Evolutionary conservation across 2,329 filamentous ascomycete species (phyloP).

Genomic region (Capronia epimyces): DNA sequence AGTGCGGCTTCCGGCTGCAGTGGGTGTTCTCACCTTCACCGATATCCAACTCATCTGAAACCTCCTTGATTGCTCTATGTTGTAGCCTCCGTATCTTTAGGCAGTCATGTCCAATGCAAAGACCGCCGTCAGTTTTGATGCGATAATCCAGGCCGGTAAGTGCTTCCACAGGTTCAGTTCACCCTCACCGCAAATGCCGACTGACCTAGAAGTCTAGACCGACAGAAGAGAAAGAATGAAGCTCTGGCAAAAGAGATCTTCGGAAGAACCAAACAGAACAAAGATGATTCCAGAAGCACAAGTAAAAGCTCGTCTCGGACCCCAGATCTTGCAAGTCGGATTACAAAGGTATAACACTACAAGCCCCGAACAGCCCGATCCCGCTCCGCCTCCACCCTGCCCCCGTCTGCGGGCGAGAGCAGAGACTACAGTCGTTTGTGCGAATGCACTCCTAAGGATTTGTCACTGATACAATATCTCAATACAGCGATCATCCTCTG

Average conservation of each 20-base stretch:
- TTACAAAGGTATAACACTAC: constrained; percentile 47
- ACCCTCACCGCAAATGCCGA: constrained; percentile 9
- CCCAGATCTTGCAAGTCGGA: constrained; percentile 53
- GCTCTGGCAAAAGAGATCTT: constrained; percentile 56
- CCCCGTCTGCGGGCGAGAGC: neutral
- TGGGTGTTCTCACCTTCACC: neutral
- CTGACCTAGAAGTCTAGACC: constrained; percentile 36
- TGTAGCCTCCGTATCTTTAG: neutral
- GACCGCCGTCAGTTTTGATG: constrained; percentile 44
- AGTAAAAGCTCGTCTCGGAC: constrained; percentile 39
- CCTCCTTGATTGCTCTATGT: neutral
- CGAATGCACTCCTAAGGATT: neutral
- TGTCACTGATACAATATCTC: constrained; percentile 14
- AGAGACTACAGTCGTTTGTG: neutral
- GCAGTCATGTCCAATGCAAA: constrained; percentile 36
- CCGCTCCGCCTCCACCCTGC: neutral
- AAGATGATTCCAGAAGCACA: constrained; percentile 33
- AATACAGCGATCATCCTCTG: constrained; percentile 35
- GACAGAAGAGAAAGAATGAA: constrained; percentile 52
- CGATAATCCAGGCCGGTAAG: constrained; percentile 49
- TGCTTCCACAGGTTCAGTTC: constrained; percentile 1
- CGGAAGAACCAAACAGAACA: constrained; percentile 49
- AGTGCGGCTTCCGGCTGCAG: too few relatives aligned
- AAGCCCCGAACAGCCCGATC: neutral
- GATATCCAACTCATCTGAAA: neutral